A percentile compares a stretch with the other conserved stretches of the same genome.
Evolutionary conservation across 495 filamentous ascomycete genomes (phyloP).

Genomic region (Hypoxylon lienhwacheense): DNA sequence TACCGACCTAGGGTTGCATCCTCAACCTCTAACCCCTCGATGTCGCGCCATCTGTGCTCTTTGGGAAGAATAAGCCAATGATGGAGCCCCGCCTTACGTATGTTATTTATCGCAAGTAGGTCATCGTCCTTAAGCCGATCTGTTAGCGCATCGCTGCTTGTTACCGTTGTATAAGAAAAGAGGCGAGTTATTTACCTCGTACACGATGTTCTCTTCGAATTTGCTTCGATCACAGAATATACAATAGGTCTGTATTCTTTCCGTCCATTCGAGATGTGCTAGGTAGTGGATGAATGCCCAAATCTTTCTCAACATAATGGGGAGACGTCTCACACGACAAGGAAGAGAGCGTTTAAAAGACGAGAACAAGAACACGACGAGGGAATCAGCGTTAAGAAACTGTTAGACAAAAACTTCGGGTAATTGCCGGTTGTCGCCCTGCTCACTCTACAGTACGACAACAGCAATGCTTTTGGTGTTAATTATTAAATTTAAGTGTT

Average conservation of each 20-base stretch:
- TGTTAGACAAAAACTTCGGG: background rate
- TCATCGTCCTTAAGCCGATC: conserved; percentile 9
- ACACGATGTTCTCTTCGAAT: conserved; percentile 20
- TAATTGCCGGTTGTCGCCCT: background rate
- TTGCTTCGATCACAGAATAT: conserved; percentile 25
- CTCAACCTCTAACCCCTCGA: conserved; percentile 12
- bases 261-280: conserved; percentile 20
- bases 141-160: background rate
- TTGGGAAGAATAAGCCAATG: conserved; percentile 33
- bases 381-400: background rate
- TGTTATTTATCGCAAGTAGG: conserved; percentile 24
- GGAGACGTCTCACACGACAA: background rate
- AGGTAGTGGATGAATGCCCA: conserved; percentile 15
- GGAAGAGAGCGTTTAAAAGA: background rate
- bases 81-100: conserved; percentile 3
- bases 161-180: background rate
- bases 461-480: no score
- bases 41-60: conserved; percentile 16
- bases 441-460: no score
- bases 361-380: no score
- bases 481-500: no score
- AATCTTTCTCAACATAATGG: background rate
- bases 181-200: conserved; percentile 11
- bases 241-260: conserved; percentile 14
- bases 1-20: conserved; percentile 2